Evolutionary conservation across 2,329 filamentous ascomycete species (phyloP).

Genomic region (Verticillium dahliae): DNA sequence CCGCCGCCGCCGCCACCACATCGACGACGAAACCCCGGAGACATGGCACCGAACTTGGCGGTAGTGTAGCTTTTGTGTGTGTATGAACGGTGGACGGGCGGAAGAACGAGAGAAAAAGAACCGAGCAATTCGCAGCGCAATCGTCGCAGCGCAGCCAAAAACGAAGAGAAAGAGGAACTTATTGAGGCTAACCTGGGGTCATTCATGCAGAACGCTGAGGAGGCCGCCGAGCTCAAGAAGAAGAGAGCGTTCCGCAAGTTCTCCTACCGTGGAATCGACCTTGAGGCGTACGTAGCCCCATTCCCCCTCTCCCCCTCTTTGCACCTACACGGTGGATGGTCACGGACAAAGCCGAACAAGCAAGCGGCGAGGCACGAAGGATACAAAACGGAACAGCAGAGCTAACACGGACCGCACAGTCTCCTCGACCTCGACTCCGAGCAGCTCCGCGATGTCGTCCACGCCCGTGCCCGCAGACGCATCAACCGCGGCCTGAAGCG

Average conservation of each 20-base stretch:
- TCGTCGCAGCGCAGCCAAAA: not conserved
- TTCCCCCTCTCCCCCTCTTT: conserved; percentile 15
- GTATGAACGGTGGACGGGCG: conserved; percentile 1
- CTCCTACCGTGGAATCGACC: conserved; percentile 98
- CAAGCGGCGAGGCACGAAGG: too few species aligned
- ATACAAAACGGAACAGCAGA: not conserved
- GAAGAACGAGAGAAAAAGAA: not conserved
- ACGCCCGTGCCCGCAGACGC: conserved; percentile 95
- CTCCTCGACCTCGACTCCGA: conserved; percentile 98
- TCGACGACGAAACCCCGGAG: not conserved
- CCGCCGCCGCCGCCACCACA: not conserved
- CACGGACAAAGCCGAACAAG: too few species aligned
- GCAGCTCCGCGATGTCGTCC: conserved; percentile 98
- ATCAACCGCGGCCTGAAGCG: conserved; percentile 99
- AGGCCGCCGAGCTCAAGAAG: conserved; percentile 99
- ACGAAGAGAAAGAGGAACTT: not conserved
- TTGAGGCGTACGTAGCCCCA: conserved; percentile 78
- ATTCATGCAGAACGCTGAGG: conserved; percentile 74
- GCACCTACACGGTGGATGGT: not conserved
- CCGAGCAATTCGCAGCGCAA: not conserved
- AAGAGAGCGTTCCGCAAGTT: conserved; percentile 99
- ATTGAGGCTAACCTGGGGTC: conserved; percentile 20
- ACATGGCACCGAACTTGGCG: not conserved
- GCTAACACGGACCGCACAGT: conserved; percentile 41
- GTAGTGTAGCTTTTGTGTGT: not conserved